Evolutionary conservation across 371 early-diverging fungal species (phyloP).

Genomic region (Apophysomyces sp.): DNA sequence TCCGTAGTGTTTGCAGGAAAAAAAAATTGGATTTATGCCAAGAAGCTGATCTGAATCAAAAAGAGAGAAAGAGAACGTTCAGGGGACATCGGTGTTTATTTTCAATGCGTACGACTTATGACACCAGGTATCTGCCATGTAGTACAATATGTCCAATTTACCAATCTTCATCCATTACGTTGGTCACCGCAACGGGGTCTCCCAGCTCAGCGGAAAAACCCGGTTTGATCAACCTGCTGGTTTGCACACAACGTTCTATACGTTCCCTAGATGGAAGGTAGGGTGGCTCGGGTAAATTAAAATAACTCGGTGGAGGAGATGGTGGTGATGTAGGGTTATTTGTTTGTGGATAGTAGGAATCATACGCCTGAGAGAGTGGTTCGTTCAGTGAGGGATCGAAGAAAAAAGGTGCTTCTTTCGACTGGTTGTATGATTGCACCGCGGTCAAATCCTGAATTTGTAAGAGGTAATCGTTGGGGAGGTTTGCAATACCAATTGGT

Average conservation of each 20-base stretch:
- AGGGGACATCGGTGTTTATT: no score
- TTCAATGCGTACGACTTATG: no score
- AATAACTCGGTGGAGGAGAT: constrained; percentile 28
- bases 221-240: constrained; percentile 19
- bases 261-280: not conserved
- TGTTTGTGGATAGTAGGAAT: constrained; percentile 15
- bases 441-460: constrained; percentile 34
- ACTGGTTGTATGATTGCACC: constrained; percentile 24
- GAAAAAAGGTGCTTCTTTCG: constrained; percentile 33
- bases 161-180: not conserved
- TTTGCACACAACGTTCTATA: constrained; percentile 11
- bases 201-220: constrained; percentile 23
- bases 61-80: no score
- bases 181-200: constrained; percentile 13
- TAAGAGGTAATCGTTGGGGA: constrained; percentile 67
- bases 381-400: constrained; percentile 34
- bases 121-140: no score
- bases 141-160: not conserved
- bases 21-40: no score
- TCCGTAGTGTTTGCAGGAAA: no score
- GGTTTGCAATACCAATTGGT: constrained; percentile 85
- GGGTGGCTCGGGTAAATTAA: constrained; percentile 12
- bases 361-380: constrained; percentile 15
- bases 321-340: constrained; percentile 17
- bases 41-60: no score